A percentile compares a stretch with the other conserved stretches of the same genome.
phyloP scores from a whole-genome alignment of 1,139 yeast species.

The Saccharomycopsis crataegensis region DNA sequence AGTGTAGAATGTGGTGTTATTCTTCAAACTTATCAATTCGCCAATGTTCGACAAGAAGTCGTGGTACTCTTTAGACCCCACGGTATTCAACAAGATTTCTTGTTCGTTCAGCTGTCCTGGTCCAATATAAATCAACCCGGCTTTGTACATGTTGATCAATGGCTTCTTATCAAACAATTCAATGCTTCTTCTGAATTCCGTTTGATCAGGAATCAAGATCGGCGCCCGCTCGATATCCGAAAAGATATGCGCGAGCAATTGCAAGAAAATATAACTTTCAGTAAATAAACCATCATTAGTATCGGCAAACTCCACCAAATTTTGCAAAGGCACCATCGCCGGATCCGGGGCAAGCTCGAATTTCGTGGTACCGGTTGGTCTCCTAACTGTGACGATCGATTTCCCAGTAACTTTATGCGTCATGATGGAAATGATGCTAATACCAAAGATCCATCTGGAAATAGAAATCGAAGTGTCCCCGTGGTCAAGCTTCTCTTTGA shows the following conservation, averaged over 20 bases:
- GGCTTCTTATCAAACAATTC: conserved; percentile 69
- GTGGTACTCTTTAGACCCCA: conserved; percentile 60
- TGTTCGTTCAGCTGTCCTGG: conserved; percentile 55
- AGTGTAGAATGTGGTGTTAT: conserved; percentile 50
- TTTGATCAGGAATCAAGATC: conserved; percentile 38
- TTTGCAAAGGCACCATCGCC: conserved; percentile 30
- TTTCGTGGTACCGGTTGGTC: conserved; percentile 60
- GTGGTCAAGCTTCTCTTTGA: conserved; percentile 26
- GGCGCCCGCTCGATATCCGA: conserved; percentile 29
- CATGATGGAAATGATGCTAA: conserved; percentile 48
- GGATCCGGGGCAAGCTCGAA: conserved; percentile 41
- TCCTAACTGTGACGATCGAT: conserved; percentile 45
- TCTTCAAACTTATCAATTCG: conserved; percentile 44
- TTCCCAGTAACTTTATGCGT: conserved; percentile 48
- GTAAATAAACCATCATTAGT: conserved; percentile 26
- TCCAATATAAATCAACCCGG: conserved; percentile 71
- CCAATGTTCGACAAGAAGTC: conserved; percentile 56
- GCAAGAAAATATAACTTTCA: conserved; percentile 38
- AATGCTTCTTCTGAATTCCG: conserved; percentile 50
- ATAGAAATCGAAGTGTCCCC: conserved; percentile 26
- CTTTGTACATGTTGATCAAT: conserved; percentile 69
- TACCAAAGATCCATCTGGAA: conserved; percentile 58
- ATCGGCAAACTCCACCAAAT: conserved; percentile 4
- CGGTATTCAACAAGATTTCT: conserved; percentile 56
- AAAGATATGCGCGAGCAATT: conserved; percentile 29